These are phyloP conservation scores for Hibiscus syriacus DNA, from an alignment of 345 rosid species.

Conservation along the genomic window DNA sequence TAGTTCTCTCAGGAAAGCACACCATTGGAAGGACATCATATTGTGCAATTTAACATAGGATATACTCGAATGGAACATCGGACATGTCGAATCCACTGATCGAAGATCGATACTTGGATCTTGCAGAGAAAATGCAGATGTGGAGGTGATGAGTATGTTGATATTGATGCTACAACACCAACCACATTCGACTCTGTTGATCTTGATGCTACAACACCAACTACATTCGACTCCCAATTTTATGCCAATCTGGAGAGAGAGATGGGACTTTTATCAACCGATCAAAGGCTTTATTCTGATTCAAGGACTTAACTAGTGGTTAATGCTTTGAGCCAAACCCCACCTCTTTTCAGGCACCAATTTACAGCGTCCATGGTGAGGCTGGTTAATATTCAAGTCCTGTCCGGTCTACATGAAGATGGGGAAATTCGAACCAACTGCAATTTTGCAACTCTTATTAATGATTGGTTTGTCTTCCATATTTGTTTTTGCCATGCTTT, in stretches of 20 bases:
- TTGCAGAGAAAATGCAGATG: slow-evolving; percentile 64
- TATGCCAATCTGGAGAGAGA: slow-evolving; percentile 33
- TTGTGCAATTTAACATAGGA: slow-evolving; percentile 45
- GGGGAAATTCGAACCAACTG: slow-evolving; percentile 41
- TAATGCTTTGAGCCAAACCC: slow-evolving; percentile 21
- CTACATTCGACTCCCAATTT: slow-evolving; percentile 37
- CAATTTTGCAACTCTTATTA: slow-evolving; percentile 17
- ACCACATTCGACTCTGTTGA: too few relatives aligned
- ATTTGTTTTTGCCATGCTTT: neutral
- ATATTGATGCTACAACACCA: too few relatives aligned
- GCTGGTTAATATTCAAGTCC: slow-evolving; percentile 34
- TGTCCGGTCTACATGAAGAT: slow-evolving; percentile 20
- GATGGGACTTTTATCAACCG: slow-evolving; percentile 38
- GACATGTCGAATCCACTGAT: slow-evolving; percentile 26
- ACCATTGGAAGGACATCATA: slow-evolving; percentile 62
- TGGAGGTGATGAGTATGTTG: slow-evolving; percentile 54
- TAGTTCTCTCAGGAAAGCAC: slow-evolving; percentile 77
- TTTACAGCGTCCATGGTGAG: slow-evolving; percentile 44
- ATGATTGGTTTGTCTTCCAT: neutral
- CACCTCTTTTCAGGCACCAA: slow-evolving; percentile 25
- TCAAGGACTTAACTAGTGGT: slow-evolving; percentile 36
- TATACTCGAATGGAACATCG: slow-evolving; percentile 33
- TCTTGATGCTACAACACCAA: slow-evolving; percentile 52
- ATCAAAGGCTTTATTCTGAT: slow-evolving; percentile 30
- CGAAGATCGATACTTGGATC: slow-evolving; percentile 36